phyloP scores from a whole-genome alignment of 768 basidiomycete species.

The Leccinum fibrillosum region DNA sequence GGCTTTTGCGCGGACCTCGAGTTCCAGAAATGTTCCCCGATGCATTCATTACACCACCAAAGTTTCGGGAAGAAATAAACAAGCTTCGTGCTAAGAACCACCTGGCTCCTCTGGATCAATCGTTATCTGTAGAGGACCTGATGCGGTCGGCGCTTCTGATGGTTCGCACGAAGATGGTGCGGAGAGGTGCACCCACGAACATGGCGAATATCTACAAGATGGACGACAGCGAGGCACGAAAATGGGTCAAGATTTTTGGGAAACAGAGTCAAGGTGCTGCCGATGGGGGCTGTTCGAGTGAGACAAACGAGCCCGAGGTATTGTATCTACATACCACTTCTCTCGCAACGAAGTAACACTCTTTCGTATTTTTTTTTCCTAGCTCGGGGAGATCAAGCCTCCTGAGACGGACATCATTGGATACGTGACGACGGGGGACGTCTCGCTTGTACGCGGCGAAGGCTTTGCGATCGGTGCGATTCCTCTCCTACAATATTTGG shows the following conservation, averaged over 20 bases:
- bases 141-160: slow-evolving; percentile 62
- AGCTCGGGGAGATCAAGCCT: slow-evolving; percentile 48
- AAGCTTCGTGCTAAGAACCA: slow-evolving; percentile 54
- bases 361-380: background rate
- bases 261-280: slow-evolving; percentile 15
- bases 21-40: slow-evolving; percentile 44
- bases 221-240: slow-evolving; percentile 48
- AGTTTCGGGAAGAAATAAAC: slow-evolving; percentile 56
- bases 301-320: slow-evolving; percentile 28
- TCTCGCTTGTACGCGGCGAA: slow-evolving; percentile 72
- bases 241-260: slow-evolving; percentile 41
- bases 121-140: slow-evolving; percentile 41
- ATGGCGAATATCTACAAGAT: slow-evolving; percentile 70
- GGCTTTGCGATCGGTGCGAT: slow-evolving; percentile 79
- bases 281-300: slow-evolving; percentile 17
- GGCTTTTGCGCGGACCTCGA: slow-evolving; percentile 67
- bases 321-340: slow-evolving; percentile 2
- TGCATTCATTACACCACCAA: slow-evolving; percentile 39
- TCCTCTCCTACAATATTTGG: slow-evolving; percentile 49
- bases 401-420: slow-evolving; percentile 58
- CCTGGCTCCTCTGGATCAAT: slow-evolving; percentile 36
- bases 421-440: slow-evolving; percentile 80
- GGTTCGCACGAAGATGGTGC: slow-evolving; percentile 59
- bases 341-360: background rate
- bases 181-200: slow-evolving; percentile 71